Evolutionary conservation across 495 filamentous ascomycete genomes (phyloP).

Genomic region (Penicillium diatomitis): DNA sequence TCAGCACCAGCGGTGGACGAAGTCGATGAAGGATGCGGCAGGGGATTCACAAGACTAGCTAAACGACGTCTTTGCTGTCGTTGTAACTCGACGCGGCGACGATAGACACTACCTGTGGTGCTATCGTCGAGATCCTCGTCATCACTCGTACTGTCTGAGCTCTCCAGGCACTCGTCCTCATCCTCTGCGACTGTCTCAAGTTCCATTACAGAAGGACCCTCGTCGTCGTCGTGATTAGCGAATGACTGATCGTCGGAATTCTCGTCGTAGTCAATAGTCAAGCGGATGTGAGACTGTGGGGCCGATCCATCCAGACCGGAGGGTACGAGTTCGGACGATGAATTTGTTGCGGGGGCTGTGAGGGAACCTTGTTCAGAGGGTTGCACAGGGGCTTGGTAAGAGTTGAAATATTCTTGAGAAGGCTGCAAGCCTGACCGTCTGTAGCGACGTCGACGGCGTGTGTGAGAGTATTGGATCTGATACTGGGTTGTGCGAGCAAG

Average conservation of each 20-base stretch:
- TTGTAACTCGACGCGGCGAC: conserved; percentile 22
- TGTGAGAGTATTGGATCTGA: conserved; percentile 55
- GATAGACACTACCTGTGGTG: conserved; percentile 13
- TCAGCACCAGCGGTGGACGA: not conserved
- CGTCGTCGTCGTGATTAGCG: conserved; percentile 19
- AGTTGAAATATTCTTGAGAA: conserved; percentile 35
- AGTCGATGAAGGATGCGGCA: conserved; percentile 3
- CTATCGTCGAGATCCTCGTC: conserved; percentile 16
- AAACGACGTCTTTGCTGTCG: conserved; percentile 20
- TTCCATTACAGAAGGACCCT: conserved; percentile 15
- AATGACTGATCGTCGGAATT: conserved; percentile 28
- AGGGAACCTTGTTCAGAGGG: conserved; percentile 20
- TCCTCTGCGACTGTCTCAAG: conserved; percentile 20
- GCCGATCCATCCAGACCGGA: conserved; percentile 10
- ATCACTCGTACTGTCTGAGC: conserved; percentile 44
- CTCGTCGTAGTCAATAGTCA: conserved; percentile 43
- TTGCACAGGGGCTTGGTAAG: conserved; percentile 28
- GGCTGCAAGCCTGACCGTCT: conserved; percentile 24
- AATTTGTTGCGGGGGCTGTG: conserved; percentile 15
- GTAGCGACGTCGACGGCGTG: conserved; percentile 17
- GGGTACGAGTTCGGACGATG: conserved; percentile 15
- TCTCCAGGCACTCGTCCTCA: conserved; percentile 38
- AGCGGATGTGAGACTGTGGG: conserved; percentile 32
- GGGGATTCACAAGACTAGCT: conserved; percentile 22
- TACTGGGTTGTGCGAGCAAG: conserved; percentile 65